These are phyloP conservation scores for Ophiobolus disseminans DNA, from an alignment of 2,329 filamentous ascomycete species.

Conservation along the genomic window DNA sequence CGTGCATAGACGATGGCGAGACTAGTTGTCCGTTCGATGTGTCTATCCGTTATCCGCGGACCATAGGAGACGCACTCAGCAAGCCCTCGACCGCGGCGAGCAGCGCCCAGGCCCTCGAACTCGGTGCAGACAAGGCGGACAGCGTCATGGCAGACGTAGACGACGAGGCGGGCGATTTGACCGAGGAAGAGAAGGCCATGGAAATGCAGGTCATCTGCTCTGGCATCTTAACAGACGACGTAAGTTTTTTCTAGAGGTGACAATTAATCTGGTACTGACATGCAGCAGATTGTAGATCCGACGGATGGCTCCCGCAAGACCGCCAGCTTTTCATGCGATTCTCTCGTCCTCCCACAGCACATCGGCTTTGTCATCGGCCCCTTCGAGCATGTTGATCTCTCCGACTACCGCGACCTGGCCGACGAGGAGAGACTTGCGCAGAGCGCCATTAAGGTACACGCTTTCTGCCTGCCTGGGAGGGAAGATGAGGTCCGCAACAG, in stretches of 20 bases:
- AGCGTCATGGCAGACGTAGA: constrained; percentile 43
- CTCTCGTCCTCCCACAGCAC: constrained; percentile 80
- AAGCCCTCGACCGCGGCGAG: constrained; percentile 41
- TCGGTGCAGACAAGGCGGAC: constrained; percentile 38
- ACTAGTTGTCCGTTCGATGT: constrained; percentile 87
- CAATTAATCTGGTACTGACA: background rate
- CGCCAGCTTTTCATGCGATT: constrained; percentile 76
- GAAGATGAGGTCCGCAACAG: constrained; percentile 85
- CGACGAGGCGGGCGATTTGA: constrained; percentile 55
- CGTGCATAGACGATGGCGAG: constrained; percentile 86
- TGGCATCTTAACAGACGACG: constrained; percentile 85
- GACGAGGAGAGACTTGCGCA: constrained; percentile 90
- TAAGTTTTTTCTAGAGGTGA: constrained; percentile 26
- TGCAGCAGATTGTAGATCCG: constrained; percentile 66
- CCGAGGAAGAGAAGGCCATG: constrained; percentile 81
- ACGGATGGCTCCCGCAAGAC: constrained; percentile 83
- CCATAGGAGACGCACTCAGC: constrained; percentile 75
- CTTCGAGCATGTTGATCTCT: constrained; percentile 90
- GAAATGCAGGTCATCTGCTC: constrained; percentile 93
- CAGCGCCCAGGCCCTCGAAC: constrained; percentile 18
- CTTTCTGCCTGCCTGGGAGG: constrained; percentile 86
- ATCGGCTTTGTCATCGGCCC: constrained; percentile 93
- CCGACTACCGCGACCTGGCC: constrained; percentile 86
- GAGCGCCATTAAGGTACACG: constrained; percentile 87
- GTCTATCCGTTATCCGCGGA: constrained; percentile 83